Evolutionary conservation across 169 alveolate genomes (phyloP).

Genomic region (Cryptosporidium andersoni): DNA sequence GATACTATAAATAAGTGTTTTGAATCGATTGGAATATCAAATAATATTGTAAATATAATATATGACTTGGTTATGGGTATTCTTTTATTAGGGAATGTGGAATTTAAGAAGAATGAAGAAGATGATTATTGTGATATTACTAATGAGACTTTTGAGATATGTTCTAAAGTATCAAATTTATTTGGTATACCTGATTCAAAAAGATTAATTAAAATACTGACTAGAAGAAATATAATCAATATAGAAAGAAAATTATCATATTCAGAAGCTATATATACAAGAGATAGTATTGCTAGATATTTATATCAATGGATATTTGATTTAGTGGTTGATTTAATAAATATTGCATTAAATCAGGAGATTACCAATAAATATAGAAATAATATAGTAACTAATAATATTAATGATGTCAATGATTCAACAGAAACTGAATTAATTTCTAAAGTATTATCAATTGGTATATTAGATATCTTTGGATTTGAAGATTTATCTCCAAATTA

Average conservation of each 20-base stretch:
- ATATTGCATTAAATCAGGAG: slow-evolving; percentile 72
- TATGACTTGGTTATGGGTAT: slow-evolving; percentile 33
- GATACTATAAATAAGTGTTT: slow-evolving; percentile 41
- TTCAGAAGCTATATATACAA: slow-evolving; percentile 76
- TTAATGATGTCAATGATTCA: not conserved
- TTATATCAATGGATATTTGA: slow-evolving; percentile 78
- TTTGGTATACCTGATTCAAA: slow-evolving; percentile 19
- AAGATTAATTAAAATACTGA: slow-evolving; percentile 73
- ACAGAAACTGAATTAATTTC: not conserved
- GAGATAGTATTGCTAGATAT: slow-evolving; percentile 79
- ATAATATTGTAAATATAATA: slow-evolving; percentile 3
- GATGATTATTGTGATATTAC: slow-evolving; percentile 59
- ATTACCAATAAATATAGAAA: slow-evolving; percentile 1
- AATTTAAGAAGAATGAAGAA: slow-evolving; percentile 26
- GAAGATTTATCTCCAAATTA: slow-evolving; percentile 82
- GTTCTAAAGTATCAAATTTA: slow-evolving; percentile 8
- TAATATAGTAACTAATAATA: not conserved
- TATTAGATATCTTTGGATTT: slow-evolving; percentile 86
- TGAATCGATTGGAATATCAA: slow-evolving; percentile 43
- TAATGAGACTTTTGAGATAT: slow-evolving; percentile 8
- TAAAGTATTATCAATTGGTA: slow-evolving; percentile 76
- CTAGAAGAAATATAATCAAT: slow-evolving; percentile 75
- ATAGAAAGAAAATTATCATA: slow-evolving; percentile 74
- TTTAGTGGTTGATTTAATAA: slow-evolving; percentile 75
- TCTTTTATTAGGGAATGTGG: slow-evolving; percentile 52